These are phyloP conservation scores for Podospora pseudopauciseta DNA, from an alignment of 495 filamentous ascomycete species.

Conservation along the genomic window DNA sequence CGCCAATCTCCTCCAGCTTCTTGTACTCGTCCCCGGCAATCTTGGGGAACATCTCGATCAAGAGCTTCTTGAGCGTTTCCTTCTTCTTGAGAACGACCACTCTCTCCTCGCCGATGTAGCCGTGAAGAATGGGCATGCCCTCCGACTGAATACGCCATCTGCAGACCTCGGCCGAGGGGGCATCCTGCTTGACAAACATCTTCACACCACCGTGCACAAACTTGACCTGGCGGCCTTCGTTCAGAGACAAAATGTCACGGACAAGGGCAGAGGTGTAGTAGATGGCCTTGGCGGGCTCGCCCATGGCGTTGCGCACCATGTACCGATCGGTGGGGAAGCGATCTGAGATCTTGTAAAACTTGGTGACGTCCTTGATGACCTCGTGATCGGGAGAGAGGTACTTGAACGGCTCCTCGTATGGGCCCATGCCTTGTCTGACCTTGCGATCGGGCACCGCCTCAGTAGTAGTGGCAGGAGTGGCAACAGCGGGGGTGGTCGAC, in stretches of 20 bases:
- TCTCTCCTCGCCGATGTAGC: constrained; percentile 76
- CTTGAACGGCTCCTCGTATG: constrained; percentile 87
- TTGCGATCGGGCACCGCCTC: constrained; percentile 20
- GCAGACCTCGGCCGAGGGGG: constrained; percentile 76
- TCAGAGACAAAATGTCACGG: constrained; percentile 72
- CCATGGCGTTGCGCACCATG: constrained; percentile 89
- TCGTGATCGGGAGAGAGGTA: constrained; percentile 69
- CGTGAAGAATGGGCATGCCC: constrained; percentile 80
- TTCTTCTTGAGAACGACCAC: constrained; percentile 70
- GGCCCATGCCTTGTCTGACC: constrained; percentile 40
- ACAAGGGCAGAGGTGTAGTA: constrained; percentile 91
- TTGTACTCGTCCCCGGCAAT: constrained; percentile 63
- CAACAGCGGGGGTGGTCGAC: constrained; percentile 17
- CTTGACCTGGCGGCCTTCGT: constrained; percentile 85
- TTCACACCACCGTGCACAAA: constrained; percentile 96
- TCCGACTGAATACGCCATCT: constrained; percentile 94
- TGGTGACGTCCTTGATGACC: constrained; percentile 68
- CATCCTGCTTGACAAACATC: constrained; percentile 97
- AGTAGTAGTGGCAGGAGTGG: constrained; percentile 14
- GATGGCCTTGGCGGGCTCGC: constrained; percentile 77
- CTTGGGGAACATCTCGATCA: constrained; percentile 95
- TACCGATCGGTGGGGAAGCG: constrained; percentile 87
- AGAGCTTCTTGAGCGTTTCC: constrained; percentile 69
- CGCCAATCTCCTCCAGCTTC: constrained; percentile 80
- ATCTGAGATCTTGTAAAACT: constrained; percentile 76